phyloP scores from a whole-genome alignment of 495 filamentous ascomycete genomes.

The Neurospora sp. region DNA sequence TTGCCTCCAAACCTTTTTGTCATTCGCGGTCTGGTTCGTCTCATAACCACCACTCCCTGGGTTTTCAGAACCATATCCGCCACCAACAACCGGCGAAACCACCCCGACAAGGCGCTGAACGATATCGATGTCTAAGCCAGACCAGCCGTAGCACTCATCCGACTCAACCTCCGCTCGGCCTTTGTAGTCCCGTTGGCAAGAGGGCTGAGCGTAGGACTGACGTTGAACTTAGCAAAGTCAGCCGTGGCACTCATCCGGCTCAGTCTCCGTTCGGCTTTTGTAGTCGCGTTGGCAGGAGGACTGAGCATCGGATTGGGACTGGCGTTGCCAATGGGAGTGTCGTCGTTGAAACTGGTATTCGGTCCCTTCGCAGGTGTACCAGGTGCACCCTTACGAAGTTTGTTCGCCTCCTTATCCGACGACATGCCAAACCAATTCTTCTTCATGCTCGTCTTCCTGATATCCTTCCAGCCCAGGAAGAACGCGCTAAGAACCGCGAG shows the following conservation, averaged over 20 bases:
- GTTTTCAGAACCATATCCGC: not conserved
- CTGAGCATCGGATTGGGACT: not conserved
- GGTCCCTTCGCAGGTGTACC: not conserved
- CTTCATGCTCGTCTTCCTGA: slow-evolving; percentile 8
- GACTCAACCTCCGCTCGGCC: not conserved
- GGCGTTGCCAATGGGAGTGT: not conserved
- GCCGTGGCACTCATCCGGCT: not conserved
- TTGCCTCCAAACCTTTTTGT: not conserved
- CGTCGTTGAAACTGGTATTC: not conserved
- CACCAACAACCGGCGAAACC: not conserved
- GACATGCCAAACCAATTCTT: not conserved
- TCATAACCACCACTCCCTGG: not conserved
- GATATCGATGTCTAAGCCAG: not conserved
- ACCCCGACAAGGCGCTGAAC: not conserved
- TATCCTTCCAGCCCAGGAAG: slow-evolving; percentile 15
- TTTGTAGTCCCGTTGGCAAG: not conserved
- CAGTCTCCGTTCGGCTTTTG: not conserved
- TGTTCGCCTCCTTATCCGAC: not conserved
- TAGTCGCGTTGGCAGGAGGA: not conserved
- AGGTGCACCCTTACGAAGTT: not conserved
- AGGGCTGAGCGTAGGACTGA: not conserved
- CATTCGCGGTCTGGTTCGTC: not conserved
- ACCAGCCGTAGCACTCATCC: not conserved
- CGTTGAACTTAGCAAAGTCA: not conserved
- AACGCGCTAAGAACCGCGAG: slow-evolving; percentile 9